Evolutionary conservation across 2,329 filamentous ascomycete genomes (phyloP).

Genomic region (Bipolaris gigantea): DNA sequence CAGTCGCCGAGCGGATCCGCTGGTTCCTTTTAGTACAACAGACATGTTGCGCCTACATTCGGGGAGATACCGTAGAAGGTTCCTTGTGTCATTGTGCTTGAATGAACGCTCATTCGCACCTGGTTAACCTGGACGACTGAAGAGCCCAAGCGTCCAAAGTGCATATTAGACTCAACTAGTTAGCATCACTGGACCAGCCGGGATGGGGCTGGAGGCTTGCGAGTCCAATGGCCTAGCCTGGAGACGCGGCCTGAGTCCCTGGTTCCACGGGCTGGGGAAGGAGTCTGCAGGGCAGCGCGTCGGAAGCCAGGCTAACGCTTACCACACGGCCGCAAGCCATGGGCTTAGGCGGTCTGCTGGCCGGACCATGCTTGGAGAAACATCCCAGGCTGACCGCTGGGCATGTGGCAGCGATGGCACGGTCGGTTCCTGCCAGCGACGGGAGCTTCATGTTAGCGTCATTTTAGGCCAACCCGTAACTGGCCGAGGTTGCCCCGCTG

Average conservation of each 20-base stretch:
- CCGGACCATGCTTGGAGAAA: constrained; percentile 28
- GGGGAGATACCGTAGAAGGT: constrained; percentile 29
- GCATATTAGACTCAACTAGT: constrained; percentile 39
- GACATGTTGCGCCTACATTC: constrained; percentile 36
- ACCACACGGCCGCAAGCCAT: constrained; percentile 31
- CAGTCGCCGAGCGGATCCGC: constrained; percentile 32
- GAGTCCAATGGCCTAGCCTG: constrained; percentile 29
- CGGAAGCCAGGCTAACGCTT: constrained; percentile 32
- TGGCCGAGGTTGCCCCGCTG: constrained; percentile 32
- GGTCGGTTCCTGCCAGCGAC: constrained; percentile 26
- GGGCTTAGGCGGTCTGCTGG: constrained; percentile 31
- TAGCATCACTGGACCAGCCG: constrained; percentile 28
- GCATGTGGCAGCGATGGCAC: constrained; percentile 32
- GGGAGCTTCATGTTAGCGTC: constrained; percentile 25
- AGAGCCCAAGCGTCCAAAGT: constrained; percentile 40
- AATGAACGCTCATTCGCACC: constrained; percentile 36
- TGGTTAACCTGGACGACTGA: constrained; percentile 39
- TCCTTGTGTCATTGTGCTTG: constrained; percentile 42
- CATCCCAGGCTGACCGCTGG: constrained; percentile 25
- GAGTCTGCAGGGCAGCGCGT: constrained; percentile 31
- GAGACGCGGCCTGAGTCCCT: constrained; percentile 28
- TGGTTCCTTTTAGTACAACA: constrained; percentile 33
- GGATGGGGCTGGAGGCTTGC: constrained; percentile 21
- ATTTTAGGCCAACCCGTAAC: constrained; percentile 18
- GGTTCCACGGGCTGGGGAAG: constrained; percentile 28